phyloP scores from a whole-genome alignment of 495 filamentous ascomycete species.

The Copromyces sp. region DNA sequence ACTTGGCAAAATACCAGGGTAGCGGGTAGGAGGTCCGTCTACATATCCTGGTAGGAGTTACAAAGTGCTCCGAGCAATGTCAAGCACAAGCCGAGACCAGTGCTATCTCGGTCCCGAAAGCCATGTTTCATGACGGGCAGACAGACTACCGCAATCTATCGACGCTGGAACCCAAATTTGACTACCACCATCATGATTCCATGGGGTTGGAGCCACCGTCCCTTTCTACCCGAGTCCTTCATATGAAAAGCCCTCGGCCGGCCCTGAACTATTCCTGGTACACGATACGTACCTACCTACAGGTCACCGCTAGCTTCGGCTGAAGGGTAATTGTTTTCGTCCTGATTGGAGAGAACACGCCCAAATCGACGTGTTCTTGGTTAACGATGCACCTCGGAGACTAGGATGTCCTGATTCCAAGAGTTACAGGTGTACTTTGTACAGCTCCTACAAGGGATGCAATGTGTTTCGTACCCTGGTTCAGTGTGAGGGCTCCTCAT shows the following conservation, averaged over 20 bases:
- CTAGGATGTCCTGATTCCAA: conserved; percentile 15
- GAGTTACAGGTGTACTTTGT: conserved; percentile 5
- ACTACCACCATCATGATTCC: conserved; percentile 6
- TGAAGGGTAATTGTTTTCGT: conserved; percentile 8
- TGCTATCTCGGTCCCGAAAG: background rate
- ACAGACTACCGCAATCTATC: conserved; percentile 4
- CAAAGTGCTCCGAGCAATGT: background rate
- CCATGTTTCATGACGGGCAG: conserved; percentile 15
- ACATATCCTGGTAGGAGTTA: conserved; percentile 5
- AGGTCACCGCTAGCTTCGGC: conserved; percentile 14
- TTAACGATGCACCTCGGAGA: conserved; percentile 6
- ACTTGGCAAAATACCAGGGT: conserved; percentile 9
- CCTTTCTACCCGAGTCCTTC: conserved; percentile 1
- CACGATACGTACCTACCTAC: conserved; percentile 7
- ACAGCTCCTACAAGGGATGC: background rate
- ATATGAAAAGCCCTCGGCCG: conserved; percentile 6
- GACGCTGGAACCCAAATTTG: conserved; percentile 9
- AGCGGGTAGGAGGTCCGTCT: conserved; percentile 9
- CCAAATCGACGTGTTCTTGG: conserved; percentile 15
- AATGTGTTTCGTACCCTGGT: conserved; percentile 2
- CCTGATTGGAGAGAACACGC: conserved; percentile 17
- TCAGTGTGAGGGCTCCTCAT: conserved; percentile 1
- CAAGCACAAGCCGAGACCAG: conserved; percentile 1
- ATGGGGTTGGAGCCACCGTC: conserved; percentile 5
- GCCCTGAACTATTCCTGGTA: conserved; percentile 3